Conservation (phyloP, 179 eudicot species). For the Drosera spatulata region DNA sequence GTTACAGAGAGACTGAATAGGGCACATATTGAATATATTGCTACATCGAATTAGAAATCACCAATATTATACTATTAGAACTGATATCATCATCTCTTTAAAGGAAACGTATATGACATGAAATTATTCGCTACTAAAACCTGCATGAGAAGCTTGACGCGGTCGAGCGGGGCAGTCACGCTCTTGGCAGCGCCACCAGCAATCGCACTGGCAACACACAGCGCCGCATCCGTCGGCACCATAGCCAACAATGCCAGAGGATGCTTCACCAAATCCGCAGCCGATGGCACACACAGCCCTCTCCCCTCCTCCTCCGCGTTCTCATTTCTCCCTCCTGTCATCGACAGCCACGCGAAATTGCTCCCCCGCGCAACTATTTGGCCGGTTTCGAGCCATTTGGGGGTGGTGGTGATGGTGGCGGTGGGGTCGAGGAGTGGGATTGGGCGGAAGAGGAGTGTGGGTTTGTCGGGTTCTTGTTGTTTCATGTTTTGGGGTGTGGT, state of each 20-base stretch:
- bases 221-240: constrained; percentile 20
- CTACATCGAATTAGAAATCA: too few relatives aligned
- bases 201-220: constrained; percentile 8
- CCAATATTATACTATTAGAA: too few relatives aligned
- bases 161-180: constrained; percentile 14
- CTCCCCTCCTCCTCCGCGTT: constrained; percentile 8
- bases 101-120: too few relatives aligned
- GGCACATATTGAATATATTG: too few relatives aligned
- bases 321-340: constrained; percentile 23
- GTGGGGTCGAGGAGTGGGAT: constrained; percentile 10
- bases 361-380: constrained; percentile 1
- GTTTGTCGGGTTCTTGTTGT: constrained; percentile 18
- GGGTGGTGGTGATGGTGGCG: constrained; percentile 4
- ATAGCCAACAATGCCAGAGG: constrained; percentile 49
- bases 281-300: constrained; percentile 29
- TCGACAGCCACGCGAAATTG: constrained; percentile 39
- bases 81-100: too few relatives aligned
- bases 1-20: too few relatives aligned
- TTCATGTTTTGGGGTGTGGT: constrained; percentile 9
- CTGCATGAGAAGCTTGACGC: constrained; percentile 13
- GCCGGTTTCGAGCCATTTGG: constrained; percentile 12
- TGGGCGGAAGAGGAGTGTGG: constrained; percentile 9
- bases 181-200: constrained; percentile 13
- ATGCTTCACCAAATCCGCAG: constrained; percentile 49
- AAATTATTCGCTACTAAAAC: background rate